Conservation (phyloP, 805 yeast genomes). For the Hanseniaspora hatyaiensis region DNA sequence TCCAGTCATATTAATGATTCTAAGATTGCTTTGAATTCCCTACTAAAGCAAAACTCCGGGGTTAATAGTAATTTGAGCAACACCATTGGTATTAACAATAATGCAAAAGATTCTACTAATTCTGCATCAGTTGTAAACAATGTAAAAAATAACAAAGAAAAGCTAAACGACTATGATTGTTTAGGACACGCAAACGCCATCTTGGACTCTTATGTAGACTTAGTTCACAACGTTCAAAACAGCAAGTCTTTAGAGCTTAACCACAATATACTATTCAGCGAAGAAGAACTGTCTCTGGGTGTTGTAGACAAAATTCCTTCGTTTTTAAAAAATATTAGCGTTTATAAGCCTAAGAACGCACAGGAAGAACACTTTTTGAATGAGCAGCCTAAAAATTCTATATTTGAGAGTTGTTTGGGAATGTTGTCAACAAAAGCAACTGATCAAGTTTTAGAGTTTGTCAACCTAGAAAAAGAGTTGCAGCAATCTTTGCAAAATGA, state of each 20-base stretch:
- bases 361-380: not conserved
- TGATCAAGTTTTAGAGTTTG: slow-evolving; percentile 2
- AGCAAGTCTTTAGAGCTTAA: not conserved
- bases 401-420: slow-evolving; percentile 7
- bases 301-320: slow-evolving; percentile 1
- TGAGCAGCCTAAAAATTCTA: not conserved
- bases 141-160: not conserved
- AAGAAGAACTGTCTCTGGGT: not conserved
- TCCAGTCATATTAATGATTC: slow-evolving; percentile 17
- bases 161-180: slow-evolving; percentile 6
- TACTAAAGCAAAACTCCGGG: not conserved
- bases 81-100: too few relatives aligned
- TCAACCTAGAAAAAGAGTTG: slow-evolving; percentile 12
- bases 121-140: not conserved
- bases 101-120: slow-evolving; percentile 15
- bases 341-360: not conserved
- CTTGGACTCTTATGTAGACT: slow-evolving; percentile 3
- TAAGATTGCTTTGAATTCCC: not conserved
- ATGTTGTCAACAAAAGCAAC: slow-evolving; percentile 3
- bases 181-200: slow-evolving; percentile 10
- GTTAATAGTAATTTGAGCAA: too few relatives aligned
- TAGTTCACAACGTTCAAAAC: not conserved
- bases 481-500: slow-evolving; percentile 9
- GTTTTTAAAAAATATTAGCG: not conserved
- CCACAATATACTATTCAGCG: not conserved